Conservation (phyloP, 2,329 filamentous ascomycete species). For the Lecanoromycetidae sp. region DNA sequence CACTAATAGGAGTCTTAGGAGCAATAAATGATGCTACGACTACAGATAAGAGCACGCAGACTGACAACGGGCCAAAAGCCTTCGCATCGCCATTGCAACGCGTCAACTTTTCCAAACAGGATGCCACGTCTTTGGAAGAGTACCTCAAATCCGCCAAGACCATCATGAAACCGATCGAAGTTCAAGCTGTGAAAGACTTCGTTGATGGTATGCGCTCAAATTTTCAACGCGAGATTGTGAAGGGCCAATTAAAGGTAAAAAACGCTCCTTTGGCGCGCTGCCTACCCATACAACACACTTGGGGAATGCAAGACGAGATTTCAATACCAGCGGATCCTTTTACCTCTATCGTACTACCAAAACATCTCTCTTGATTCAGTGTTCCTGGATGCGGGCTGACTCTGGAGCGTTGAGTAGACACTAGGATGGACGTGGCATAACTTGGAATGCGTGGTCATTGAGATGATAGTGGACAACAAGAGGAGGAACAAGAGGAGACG, state of each 20-base stretch:
- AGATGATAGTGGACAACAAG: not conserved
- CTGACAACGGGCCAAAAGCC: no score
- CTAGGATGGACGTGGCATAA: slow-evolving; percentile 23
- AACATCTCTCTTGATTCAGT: no score
- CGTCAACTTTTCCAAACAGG: slow-evolving; percentile 21
- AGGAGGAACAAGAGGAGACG: not conserved
- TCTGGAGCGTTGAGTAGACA: no score
- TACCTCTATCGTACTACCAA: no score
- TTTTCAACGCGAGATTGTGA: slow-evolving; percentile 17
- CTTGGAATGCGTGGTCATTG: slow-evolving; percentile 2
- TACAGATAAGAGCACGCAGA: slow-evolving; percentile 2
- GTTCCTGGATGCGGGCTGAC: no score
- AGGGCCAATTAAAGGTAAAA: slow-evolving; percentile 21
- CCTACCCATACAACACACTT: no score
- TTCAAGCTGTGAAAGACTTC: slow-evolving; percentile 23
- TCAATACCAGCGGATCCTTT: no score
- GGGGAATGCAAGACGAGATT: no score
- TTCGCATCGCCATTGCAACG: no score
- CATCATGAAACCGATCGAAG: slow-evolving; percentile 17
- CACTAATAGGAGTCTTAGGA: not conserved
- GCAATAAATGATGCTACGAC: slow-evolving; percentile 2
- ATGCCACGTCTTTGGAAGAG: slow-evolving; percentile 17
- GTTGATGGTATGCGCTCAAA: slow-evolving; percentile 24
- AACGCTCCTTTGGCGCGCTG: no score
- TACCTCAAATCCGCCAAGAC: slow-evolving; percentile 23